phyloP scores from a whole-genome alignment of 805 yeast species.

The Metschnikowia amazonensis region DNA sequence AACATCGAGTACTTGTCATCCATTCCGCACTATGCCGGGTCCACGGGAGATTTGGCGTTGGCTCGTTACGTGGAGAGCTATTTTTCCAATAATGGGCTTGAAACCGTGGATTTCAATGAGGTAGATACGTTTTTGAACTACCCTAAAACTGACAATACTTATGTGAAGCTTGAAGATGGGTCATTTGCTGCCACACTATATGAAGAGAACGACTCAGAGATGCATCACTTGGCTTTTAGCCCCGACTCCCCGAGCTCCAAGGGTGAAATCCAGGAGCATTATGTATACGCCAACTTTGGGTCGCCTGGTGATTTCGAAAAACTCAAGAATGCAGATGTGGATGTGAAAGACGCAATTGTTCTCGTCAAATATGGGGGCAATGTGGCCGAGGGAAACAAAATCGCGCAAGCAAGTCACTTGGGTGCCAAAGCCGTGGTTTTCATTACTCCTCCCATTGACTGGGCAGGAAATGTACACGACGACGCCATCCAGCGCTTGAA shows the following conservation, averaged over 20 bases:
- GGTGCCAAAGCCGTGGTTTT: conserved; percentile 69
- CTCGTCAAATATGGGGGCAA: conserved; percentile 56
- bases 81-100: conserved; percentile 56
- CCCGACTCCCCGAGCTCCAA: conserved; percentile 55
- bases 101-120: conserved; percentile 46
- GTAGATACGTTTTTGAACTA: conserved; percentile 60
- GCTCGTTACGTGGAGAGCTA: conserved; percentile 61
- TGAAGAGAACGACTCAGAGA: conserved; percentile 28
- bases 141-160: conserved; percentile 41
- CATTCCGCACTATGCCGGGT: conserved; percentile 85
- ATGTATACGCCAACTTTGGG: conserved; percentile 70
- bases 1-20: conserved; percentile 69
- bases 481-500: conserved; percentile 51
- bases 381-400: conserved; percentile 36
- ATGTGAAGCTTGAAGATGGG: conserved; percentile 29
- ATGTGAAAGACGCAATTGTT: conserved; percentile 48
- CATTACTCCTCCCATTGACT: conserved; percentile 36
- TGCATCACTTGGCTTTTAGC: conserved; percentile 53
- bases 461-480: conserved; percentile 21
- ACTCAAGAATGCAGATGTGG: conserved; percentile 36
- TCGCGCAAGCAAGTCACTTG: conserved; percentile 46
- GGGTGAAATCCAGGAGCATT: conserved; percentile 51
- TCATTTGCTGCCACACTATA: conserved; percentile 37
- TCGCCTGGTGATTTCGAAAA: conserved; percentile 47
- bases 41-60: conserved; percentile 76